Base-by-base conservation (phyloP, 495 filamentous ascomycete genomes). In the Barbatosphaeria neglecta region DNA sequence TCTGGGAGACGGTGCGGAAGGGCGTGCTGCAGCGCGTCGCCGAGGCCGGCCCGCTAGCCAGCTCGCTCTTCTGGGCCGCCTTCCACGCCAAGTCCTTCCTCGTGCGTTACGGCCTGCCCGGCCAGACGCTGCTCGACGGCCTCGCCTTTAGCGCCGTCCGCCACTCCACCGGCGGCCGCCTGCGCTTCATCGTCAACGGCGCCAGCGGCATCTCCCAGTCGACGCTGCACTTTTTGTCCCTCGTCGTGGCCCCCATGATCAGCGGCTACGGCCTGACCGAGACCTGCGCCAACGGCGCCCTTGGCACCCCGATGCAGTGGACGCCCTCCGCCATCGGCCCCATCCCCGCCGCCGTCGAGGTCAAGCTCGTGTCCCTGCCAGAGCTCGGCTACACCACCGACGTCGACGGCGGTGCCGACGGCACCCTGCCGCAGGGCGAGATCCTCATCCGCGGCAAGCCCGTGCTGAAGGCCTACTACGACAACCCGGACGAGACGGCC, bases 221-320 rank as follows among this genome's bases (percentile, higher is more conserved):
- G 13, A 77, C 93, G 9, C 80, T 87, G 46, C 75, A 81, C 47
- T 93, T 95, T 66, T 70, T 95, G 54, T 82, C 86, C 43, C 69
- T 86, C 44, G 78, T 82, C 31, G 78, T 89, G 24, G 80, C 80
- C 7, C 72, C 83, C 50, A 81, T 96, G 64, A 51, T 82, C 11
- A 84, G 84, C 63, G 90, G 90, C 37, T 96, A 94, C 63, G 90
- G 90, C 15, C 66, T 96, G 38, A 96, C 90, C 3, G 90, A 96
- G 57, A 86, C 87, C 2, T 86, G 86, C 57, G 85, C 86, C 46
- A 74, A 74, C 52, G 77, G 81, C 43, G 75, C 70, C 19, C 69
- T 87, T 7, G 79, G 75, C 7, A 83, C 84, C 51, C 69, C 70
- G 0, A 63, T 79, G 19, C 87, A 96, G 60, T 74, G 87, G 57